These are phyloP conservation scores for Fusarium sp. DNA, from an alignment of 2,329 filamentous ascomycete genomes.

Conservation along the genomic window DNA sequence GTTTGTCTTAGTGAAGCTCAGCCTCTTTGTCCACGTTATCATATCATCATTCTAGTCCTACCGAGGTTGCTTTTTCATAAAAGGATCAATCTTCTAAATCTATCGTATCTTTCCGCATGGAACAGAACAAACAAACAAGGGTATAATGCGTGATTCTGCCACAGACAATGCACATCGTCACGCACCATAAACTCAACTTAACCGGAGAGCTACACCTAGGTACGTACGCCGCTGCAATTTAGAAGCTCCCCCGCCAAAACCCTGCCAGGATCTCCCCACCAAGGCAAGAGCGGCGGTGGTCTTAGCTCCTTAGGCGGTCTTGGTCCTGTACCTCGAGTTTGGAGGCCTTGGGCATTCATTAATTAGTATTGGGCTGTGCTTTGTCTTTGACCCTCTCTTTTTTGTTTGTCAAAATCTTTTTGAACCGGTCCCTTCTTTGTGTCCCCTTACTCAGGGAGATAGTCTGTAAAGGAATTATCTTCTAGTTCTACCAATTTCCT, in stretches of 20 bases:
- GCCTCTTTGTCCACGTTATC: constrained; percentile 24
- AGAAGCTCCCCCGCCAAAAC: constrained; percentile 23
- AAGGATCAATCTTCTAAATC: background rate
- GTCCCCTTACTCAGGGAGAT: background rate
- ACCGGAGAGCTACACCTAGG: constrained; percentile 9
- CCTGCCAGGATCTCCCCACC: constrained; percentile 26
- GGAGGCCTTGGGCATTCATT: constrained; percentile 29
- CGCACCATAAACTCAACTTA: constrained; percentile 24
- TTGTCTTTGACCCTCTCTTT: constrained; percentile 24
- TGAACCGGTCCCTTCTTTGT: background rate
- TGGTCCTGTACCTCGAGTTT: constrained; percentile 8
- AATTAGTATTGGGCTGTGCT: constrained; percentile 33
- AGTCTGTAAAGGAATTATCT: background rate
- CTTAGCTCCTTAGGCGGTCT: constrained; percentile 27
- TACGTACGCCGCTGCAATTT: constrained; percentile 14
- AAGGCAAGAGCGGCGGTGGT: constrained; percentile 19
- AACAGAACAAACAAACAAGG: background rate
- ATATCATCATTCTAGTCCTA: constrained; percentile 1
- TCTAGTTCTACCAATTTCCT: background rate
- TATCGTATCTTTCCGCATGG: background rate
- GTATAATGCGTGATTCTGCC: background rate
- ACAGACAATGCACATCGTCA: constrained; percentile 33
- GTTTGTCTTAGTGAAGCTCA: constrained; percentile 7
- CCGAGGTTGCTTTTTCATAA: background rate
- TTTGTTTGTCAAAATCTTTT: constrained; percentile 5